phyloP scores from a whole-genome alignment of 441 rosid genomes.

The Adansonia rubrostipa region DNA sequence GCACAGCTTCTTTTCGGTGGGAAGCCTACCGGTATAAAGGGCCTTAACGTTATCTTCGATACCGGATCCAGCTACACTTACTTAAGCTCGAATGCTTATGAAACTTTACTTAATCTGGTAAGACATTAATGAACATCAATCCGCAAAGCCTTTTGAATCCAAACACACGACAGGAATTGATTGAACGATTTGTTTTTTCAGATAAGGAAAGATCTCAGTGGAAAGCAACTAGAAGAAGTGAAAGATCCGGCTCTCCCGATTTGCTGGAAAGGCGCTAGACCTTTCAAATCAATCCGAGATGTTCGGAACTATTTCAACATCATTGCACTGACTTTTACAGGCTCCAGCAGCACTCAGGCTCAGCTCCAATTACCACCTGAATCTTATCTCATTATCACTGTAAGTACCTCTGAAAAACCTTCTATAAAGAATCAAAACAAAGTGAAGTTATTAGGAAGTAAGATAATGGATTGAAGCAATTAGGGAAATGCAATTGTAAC shows the following conservation, averaged over 20 bases:
- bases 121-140: slow-evolving; percentile 20
- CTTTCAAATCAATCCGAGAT: slow-evolving; percentile 43
- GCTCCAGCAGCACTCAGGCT: slow-evolving; percentile 33
- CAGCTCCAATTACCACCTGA: slow-evolving; percentile 54
- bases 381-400: slow-evolving; percentile 62
- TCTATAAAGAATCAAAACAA: background rate
- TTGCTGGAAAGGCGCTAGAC: slow-evolving; percentile 68
- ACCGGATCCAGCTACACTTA: slow-evolving; percentile 69
- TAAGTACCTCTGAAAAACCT: slow-evolving; percentile 35
- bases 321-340: slow-evolving; percentile 46
- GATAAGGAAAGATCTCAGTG: slow-evolving; percentile 50
- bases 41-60: slow-evolving; percentile 54
- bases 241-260: slow-evolving; percentile 55
- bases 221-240: slow-evolving; percentile 46
- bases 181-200: slow-evolving; percentile 28
- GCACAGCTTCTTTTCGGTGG: slow-evolving; percentile 52
- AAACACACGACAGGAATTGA: slow-evolving; percentile 11
- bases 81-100: slow-evolving; percentile 49
- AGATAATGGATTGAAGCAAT: background rate
- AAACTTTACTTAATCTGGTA: slow-evolving; percentile 50
- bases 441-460: background rate
- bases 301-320: slow-evolving; percentile 53
- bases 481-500: background rate
- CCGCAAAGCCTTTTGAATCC: background rate
- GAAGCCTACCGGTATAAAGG: slow-evolving; percentile 54